Evolutionary conservation across 768 basidiomycete species (phyloP).

Genomic region (Boletus rubescentipes): DNA sequence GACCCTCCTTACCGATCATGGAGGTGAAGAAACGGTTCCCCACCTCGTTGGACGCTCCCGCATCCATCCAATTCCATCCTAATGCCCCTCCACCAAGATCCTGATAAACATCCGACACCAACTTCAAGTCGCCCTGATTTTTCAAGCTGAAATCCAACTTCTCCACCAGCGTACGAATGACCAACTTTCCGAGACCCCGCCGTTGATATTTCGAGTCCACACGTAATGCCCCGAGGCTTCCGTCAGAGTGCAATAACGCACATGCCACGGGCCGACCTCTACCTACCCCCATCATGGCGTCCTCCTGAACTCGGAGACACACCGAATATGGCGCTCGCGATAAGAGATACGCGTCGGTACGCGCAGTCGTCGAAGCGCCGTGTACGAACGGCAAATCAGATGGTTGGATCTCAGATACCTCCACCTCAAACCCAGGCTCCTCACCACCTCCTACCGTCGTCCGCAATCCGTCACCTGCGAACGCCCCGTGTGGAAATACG

Average conservation of each 20-base stretch:
- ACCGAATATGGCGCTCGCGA: constrained; percentile 22
- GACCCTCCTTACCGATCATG: constrained; percentile 3
- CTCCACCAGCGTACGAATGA: constrained; percentile 11
- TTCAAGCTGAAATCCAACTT: constrained; percentile 5
- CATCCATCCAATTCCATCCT: constrained; percentile 26
- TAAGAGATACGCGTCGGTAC: constrained; percentile 19
- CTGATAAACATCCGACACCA: not conserved
- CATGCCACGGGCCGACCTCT: constrained; percentile 7
- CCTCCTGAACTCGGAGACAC: constrained; percentile 15
- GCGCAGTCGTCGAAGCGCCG: constrained; percentile 9
- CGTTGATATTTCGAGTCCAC: constrained; percentile 10
- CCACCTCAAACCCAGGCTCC: not conserved
- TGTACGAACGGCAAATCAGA: constrained; percentile 16
- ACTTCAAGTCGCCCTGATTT: not conserved
- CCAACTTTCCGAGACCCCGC: constrained; percentile 12
- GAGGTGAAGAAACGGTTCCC: constrained; percentile 13
- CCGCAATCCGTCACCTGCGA: not conserved
- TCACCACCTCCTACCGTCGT: not conserved
- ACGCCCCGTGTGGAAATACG: not conserved
- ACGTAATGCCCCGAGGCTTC: constrained; percentile 16
- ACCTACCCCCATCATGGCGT: not conserved
- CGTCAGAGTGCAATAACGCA: constrained; percentile 21
- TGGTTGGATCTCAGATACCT: constrained; percentile 8
- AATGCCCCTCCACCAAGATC: constrained; percentile 24
- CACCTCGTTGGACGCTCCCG: not conserved